phyloP scores from a whole-genome alignment of 805 yeast genomes.

The Zygoascus flipseniorum region DNA sequence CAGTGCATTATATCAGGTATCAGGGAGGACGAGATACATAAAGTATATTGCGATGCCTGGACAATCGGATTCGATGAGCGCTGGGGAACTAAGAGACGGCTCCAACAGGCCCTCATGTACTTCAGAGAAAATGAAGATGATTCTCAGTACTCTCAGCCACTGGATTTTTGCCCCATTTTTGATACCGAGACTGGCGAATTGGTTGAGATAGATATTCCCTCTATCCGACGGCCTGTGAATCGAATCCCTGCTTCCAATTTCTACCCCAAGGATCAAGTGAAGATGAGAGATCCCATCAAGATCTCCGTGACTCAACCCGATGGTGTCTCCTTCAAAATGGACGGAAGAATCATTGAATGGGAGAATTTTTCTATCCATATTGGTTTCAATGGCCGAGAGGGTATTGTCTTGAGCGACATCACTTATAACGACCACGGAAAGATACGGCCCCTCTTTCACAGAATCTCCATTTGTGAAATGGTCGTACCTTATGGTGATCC shows the following conservation, averaged over 20 bases:
- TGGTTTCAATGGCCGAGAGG: conserved; percentile 82
- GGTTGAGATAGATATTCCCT: conserved; percentile 66
- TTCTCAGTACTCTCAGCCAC: conserved; percentile 55
- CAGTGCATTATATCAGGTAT: conserved; percentile 67
- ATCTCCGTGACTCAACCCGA: conserved; percentile 61
- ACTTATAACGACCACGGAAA: conserved; percentile 47
- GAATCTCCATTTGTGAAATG: conserved; percentile 73
- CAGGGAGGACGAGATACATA: conserved; percentile 52
- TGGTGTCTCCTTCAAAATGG: conserved; percentile 70
- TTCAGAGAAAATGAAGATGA: conserved; percentile 71
- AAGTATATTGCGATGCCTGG: conserved; percentile 60
- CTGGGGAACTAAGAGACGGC: conserved; percentile 67
- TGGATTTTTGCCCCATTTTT: conserved; percentile 76
- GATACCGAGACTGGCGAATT: conserved; percentile 65
- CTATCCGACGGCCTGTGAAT: conserved; percentile 62
- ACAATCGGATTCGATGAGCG: conserved; percentile 68
- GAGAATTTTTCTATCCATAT: conserved; percentile 69
- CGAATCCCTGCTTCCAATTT: conserved; percentile 57
- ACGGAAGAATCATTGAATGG: conserved; percentile 66
- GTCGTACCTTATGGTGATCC: conserved; percentile 81
- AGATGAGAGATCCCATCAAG: conserved; percentile 36
- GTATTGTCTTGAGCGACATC: conserved; percentile 68
- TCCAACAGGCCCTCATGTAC: conserved; percentile 75
- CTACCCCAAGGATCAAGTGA: conserved; percentile 56
- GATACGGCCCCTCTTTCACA: conserved; percentile 61